Conservation (phyloP, 2,329 filamentous ascomycete species). For the Trichoderma afroharzianum region DNA sequence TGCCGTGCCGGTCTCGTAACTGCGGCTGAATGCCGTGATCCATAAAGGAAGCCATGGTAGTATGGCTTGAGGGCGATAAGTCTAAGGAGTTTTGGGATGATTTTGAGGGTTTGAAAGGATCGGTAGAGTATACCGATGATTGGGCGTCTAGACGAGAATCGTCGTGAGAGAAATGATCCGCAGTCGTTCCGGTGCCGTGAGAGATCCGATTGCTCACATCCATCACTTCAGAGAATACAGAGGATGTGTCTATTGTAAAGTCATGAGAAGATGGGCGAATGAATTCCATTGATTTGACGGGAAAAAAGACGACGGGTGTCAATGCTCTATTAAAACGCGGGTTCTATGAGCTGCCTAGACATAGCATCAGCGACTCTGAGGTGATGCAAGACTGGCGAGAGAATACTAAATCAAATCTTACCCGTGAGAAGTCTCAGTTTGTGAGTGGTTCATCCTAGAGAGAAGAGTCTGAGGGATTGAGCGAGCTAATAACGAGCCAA, state of each 20-base stretch:
- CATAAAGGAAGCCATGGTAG: neutral
- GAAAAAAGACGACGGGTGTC: conserved; percentile 25
- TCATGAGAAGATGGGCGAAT: conserved; percentile 20
- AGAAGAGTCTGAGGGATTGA: neutral
- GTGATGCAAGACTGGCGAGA: neutral
- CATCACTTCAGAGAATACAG: conserved; percentile 29
- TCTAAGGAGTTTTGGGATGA: neutral
- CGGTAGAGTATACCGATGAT: conserved; percentile 16
- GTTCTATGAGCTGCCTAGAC: neutral
- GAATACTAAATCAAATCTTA: neutral
- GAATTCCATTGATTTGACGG: conserved; percentile 22
- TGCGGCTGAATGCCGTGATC: neutral
- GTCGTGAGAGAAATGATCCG: conserved; percentile 29
- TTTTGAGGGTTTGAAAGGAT: conserved; percentile 11
- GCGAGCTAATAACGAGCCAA: neutral
- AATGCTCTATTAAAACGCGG: conserved; percentile 19
- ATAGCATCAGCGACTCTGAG: neutral
- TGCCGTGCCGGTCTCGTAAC: neutral
- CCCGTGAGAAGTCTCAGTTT: neutral
- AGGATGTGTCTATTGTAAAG: conserved; percentile 28
- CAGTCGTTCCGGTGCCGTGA: conserved; percentile 23
- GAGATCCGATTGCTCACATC: conserved; percentile 25
- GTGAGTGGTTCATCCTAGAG: neutral
- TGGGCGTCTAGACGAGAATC: conserved; percentile 32
- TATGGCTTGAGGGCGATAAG: neutral